phyloP scores from a whole-genome alignment of 1,139 yeast species.

The Pichia norvegensis region DNA sequence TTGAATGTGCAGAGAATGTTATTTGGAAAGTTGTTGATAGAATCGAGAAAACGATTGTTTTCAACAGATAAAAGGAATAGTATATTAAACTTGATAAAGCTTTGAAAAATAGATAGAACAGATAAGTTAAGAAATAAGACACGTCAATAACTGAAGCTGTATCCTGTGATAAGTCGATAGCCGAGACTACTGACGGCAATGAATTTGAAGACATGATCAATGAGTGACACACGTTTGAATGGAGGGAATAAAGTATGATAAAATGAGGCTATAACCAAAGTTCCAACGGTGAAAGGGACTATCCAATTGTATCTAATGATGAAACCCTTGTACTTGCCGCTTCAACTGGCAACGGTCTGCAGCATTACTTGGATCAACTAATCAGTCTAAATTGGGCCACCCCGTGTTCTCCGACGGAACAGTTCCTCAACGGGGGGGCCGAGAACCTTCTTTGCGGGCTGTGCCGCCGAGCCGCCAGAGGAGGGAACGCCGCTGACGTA shows the following conservation, averaged over 20 bases:
- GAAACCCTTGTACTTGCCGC: no score
- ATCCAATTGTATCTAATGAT: no score
- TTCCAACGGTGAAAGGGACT: no score
- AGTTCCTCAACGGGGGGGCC: not conserved
- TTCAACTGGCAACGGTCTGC: no score
- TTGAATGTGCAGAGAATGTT: constrained; percentile 25
- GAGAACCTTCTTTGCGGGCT: not conserved
- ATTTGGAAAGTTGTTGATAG: constrained; percentile 24
- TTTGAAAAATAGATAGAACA: not conserved
- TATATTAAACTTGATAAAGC: not conserved
- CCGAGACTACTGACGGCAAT: not conserved
- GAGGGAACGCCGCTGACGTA: no score
- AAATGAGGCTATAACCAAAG: not conserved
- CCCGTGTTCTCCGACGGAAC: not conserved
- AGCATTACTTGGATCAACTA: no score
- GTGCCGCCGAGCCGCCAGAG: not conserved
- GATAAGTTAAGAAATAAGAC: not conserved
- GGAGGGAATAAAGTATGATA: no score
- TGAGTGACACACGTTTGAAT: not conserved
- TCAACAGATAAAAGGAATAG: constrained; percentile 15
- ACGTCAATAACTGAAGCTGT: not conserved
- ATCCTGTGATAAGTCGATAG: not conserved
- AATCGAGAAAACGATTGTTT: constrained; percentile 16
- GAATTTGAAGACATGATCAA: not conserved
- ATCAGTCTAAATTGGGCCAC: not conserved